Evolutionary conservation across 306 rosid genomes (phyloP).

Genomic region (Begonia fuchsioides): DNA sequence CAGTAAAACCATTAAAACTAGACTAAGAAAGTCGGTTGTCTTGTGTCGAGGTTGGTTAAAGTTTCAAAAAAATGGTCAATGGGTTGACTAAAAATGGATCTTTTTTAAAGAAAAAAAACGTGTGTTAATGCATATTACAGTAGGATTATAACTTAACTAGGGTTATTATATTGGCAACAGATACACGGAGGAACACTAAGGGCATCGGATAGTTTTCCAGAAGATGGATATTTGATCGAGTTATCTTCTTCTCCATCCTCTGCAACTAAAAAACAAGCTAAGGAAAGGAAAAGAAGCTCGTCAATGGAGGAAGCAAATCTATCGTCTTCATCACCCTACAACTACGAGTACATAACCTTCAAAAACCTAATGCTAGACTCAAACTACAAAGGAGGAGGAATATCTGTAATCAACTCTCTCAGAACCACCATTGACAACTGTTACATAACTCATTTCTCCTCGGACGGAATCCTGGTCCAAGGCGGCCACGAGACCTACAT

Average conservation of each 20-base stretch:
- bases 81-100: not conserved
- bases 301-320: slow-evolving; percentile 4
- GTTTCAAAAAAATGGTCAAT: not conserved
- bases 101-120: not conserved
- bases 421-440: slow-evolving; percentile 74
- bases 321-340: slow-evolving; percentile 40
- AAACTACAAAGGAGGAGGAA: slow-evolving; percentile 76
- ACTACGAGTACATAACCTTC: slow-evolving; percentile 60
- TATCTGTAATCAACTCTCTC: slow-evolving; percentile 60
- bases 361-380: slow-evolving; percentile 62
- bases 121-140: not conserved
- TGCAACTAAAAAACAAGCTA: slow-evolving; percentile 1
- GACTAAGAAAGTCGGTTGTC: too few relatives aligned
- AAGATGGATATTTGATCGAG: slow-evolving; percentile 48
- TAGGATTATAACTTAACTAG: not conserved
- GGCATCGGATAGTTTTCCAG: slow-evolving; percentile 53
- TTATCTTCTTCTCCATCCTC: slow-evolving; percentile 32
- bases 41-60: too few relatives aligned
- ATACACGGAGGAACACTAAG: slow-evolving; percentile 74
- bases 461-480: slow-evolving; percentile 50
- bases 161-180: slow-evolving; percentile 18
- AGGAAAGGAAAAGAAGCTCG: slow-evolving; percentile 9
- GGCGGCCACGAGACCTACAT: slow-evolving; percentile 87
- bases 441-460: slow-evolving; percentile 71
- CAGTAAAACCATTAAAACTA: too few relatives aligned